Base-by-base conservation (phyloP, 2,329 filamentous ascomycete genomes). In the Chaetomium globosum region DNA sequence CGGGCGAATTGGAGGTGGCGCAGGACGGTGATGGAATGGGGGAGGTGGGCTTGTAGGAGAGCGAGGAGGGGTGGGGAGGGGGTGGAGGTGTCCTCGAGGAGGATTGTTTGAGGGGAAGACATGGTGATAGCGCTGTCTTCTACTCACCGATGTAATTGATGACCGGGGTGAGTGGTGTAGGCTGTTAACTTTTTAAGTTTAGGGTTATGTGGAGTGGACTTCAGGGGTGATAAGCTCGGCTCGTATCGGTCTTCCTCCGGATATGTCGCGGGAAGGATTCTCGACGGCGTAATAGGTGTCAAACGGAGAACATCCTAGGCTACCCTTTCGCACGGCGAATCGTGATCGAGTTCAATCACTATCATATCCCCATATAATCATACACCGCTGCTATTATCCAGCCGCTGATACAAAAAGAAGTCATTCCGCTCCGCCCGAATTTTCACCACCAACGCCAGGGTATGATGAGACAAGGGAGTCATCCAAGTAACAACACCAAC, bases 1-100 rank as follows among this genome's bases (percentile, higher is more conserved):
- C 75, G 78, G 26, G 81, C 78, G 73, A 86, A 88, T 67, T 89
- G 85, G 5, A 90, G 77, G 2, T 88, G 82, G n/a, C 89, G 83
- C 54, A 87, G 79, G 4, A 91, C 75, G 6, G 85, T 81, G 16
- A 91, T 77, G 4, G 86, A 85, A 69, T 82, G 77, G 0, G 88
- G 88, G 9, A 89, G 76, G 39, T 84, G 80, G 3, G 74, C 71
- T 30, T 75, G 71, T 0, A 91, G 80, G 13, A 83, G 79, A 2
- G 70, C 63, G n/a, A 85, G 72, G 51, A 88, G 75, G 66, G 67
- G 68, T 12, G 64, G 67, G 13, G 72, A 68, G 7, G 71, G 67
- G 49, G 61, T 58, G 26, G 68, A 61, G 43, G 67, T 61, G 61
- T 75, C 60, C n/a, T 23, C 9, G 54, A 67, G 49, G 54, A 16